These are phyloP conservation scores for Dimocarpus longan DNA, from an alignment of 345 rosid genomes.

Conservation along the genomic window DNA sequence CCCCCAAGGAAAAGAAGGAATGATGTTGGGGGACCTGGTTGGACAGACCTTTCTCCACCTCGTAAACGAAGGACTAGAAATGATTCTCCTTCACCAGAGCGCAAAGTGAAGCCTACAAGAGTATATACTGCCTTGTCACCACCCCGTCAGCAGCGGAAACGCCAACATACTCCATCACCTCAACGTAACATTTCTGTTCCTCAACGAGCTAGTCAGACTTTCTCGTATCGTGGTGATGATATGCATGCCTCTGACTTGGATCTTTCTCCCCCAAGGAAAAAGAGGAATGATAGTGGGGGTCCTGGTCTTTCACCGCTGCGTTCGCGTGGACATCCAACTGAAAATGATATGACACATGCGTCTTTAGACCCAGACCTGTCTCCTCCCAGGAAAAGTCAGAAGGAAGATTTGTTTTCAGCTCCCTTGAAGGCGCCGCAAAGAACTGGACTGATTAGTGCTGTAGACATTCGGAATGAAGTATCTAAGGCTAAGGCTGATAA, in stretches of 20 bases:
- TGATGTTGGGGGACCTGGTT: too few species aligned
- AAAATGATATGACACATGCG: slow-evolving; percentile 19
- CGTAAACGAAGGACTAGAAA: slow-evolving; percentile 46
- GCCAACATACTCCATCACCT: slow-evolving; percentile 34
- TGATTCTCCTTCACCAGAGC: slow-evolving; percentile 62
- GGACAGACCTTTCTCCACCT: slow-evolving; percentile 66
- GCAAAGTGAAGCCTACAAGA: slow-evolving; percentile 26
- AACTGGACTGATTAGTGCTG: slow-evolving; percentile 75
- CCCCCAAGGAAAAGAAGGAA: slow-evolving; percentile 43
- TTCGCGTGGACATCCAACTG: slow-evolving; percentile 17
- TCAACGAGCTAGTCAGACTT: slow-evolving; percentile 17
- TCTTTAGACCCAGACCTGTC: slow-evolving; percentile 49
- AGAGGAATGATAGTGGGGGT: slow-evolving; percentile 22
- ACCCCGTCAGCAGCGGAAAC: slow-evolving; percentile 28
- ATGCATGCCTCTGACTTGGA: slow-evolving; percentile 36
- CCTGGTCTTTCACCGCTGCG: slow-evolving; percentile 22
- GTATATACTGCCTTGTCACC: slow-evolving; percentile 42
- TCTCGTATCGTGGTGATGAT: slow-evolving; percentile 15
- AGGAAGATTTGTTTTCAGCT: slow-evolving; percentile 38
- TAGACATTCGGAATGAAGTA: slow-evolving; percentile 60
- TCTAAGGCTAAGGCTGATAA: slow-evolving; percentile 64
- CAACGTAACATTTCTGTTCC: slow-evolving; percentile 29
- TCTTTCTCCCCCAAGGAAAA: slow-evolving; percentile 60
- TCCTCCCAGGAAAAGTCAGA: slow-evolving; percentile 57
- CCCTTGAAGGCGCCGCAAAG: slow-evolving; percentile 43